Evolutionary conservation across 495 filamentous ascomycete genomes (phyloP).

Genomic region (Monascus purpureus): DNA sequence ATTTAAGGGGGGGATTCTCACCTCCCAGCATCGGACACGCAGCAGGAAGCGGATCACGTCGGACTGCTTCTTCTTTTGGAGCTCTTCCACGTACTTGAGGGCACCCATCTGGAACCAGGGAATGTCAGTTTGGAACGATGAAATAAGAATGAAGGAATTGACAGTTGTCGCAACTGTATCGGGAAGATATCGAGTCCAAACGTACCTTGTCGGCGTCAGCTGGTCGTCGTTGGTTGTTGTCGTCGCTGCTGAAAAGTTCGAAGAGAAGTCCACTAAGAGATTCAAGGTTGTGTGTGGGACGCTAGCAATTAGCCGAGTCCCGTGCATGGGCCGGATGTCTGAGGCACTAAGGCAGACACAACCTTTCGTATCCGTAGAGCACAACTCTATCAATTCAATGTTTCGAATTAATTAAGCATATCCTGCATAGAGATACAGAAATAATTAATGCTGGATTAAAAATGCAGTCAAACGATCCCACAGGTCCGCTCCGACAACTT

Average conservation of each 20-base stretch:
- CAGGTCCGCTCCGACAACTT: too few relatives aligned
- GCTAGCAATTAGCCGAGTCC: constrained; percentile 33
- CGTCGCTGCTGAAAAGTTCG: constrained; percentile 30
- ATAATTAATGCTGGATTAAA: too few relatives aligned
- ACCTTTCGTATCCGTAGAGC: too few relatives aligned
- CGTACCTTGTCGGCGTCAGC: constrained; percentile 39
- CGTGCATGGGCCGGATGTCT: neutral
- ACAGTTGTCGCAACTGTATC: too few relatives aligned
- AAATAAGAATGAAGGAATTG: too few relatives aligned
- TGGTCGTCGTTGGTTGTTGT: constrained; percentile 37
- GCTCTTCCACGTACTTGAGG: constrained; percentile 98
- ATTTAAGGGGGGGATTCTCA: constrained; percentile 48
- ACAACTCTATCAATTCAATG: too few relatives aligned
- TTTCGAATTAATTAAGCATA: too few relatives aligned
- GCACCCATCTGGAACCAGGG: constrained; percentile 56
- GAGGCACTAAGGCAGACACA: neutral
- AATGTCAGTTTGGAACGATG: too few relatives aligned
- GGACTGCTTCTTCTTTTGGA: constrained; percentile 99
- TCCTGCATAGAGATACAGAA: too few relatives aligned
- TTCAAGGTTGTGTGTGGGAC: constrained; percentile 33
- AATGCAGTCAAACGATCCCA: too few relatives aligned
- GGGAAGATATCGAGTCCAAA: constrained; percentile 4
- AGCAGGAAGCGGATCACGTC: constrained; percentile 98
- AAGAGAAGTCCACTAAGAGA: constrained; percentile 23
- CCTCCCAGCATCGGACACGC: constrained; percentile 99